phyloP scores from a whole-genome alignment of 2,329 filamentous ascomycete species.

The Incumbomyces lentus region DNA sequence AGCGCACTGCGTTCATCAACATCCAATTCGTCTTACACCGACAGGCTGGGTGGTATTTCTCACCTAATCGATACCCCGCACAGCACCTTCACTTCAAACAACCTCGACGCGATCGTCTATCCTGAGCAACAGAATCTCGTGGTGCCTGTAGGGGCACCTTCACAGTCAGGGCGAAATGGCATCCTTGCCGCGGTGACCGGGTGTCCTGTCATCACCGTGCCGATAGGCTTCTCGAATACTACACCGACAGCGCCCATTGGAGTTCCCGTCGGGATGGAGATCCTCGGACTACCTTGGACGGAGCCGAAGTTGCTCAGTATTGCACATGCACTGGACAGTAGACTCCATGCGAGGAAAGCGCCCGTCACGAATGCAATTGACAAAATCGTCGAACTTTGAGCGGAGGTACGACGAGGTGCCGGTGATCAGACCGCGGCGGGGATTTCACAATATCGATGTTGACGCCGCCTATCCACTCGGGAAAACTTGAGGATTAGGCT shows the following conservation, averaged over 20 bases:
- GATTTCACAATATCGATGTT: constrained; percentile 11
- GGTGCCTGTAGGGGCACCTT: constrained; percentile 46
- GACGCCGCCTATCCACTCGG: constrained; percentile 15
- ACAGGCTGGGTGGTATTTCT: constrained; percentile 39
- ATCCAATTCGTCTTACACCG: constrained; percentile 39
- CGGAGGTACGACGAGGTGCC: constrained; percentile 9
- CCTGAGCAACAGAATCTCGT: constrained; percentile 56
- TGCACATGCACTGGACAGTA: constrained; percentile 41
- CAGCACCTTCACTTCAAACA: constrained; percentile 39
- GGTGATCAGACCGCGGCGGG: constrained; percentile 7
- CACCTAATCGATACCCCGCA: constrained; percentile 43
- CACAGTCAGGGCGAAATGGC: constrained; percentile 51
- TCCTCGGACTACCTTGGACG: constrained; percentile 47
- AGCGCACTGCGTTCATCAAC: constrained; percentile 44
- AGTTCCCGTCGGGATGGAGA: constrained; percentile 55
- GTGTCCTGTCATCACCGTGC: constrained; percentile 39
- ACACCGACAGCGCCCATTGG: constrained; percentile 43
- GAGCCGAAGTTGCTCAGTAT: constrained; percentile 46
- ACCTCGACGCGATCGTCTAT: constrained; percentile 51
- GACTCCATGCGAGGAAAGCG: constrained; percentile 36
- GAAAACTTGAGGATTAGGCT: constrained; percentile 5
- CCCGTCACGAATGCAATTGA: constrained; percentile 26
- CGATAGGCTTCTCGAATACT: constrained; percentile 39
- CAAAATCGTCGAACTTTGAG: constrained; percentile 12
- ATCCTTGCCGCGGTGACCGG: constrained; percentile 46